These are phyloP conservation scores for Eucalyptus guilfoylei DNA, from an alignment of 345 rosid genomes.

Conservation along the genomic window DNA sequence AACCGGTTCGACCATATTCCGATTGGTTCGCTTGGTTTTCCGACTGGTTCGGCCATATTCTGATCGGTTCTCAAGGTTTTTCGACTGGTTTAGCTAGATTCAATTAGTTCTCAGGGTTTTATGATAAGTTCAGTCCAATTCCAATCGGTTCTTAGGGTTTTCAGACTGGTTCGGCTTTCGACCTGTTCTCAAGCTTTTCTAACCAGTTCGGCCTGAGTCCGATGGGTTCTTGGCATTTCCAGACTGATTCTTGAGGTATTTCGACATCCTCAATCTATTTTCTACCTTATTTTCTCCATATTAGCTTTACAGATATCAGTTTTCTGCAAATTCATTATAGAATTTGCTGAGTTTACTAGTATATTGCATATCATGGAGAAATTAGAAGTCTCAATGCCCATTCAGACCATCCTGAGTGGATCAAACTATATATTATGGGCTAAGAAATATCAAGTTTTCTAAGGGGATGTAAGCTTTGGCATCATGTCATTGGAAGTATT, in stretches of 20 bases:
- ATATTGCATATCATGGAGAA: no score
- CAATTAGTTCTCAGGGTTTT: no score
- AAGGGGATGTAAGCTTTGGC: not conserved
- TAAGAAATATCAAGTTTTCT: not conserved
- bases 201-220: rapidly evolving
- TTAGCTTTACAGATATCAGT: rapidly evolving
- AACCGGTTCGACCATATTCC: rapidly evolving
- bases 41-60: rapidly evolving
- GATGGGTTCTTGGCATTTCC: not conserved
- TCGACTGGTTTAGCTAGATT: rapidly evolving
- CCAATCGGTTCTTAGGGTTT: no score
- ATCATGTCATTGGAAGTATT: not conserved
- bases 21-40: no score
- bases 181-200: no score
- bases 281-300: not conserved
- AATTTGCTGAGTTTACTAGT: not conserved
- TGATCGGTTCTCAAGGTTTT: no score
- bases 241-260: not conserved
- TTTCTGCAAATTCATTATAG: no score
- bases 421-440: not conserved
- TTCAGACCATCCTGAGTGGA: not conserved
- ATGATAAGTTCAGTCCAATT: no score
- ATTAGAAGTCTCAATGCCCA: not conserved
- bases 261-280: not conserved
- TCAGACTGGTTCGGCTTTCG: rapidly evolving